Conservation (phyloP, 129 eudicot genomes). For the Tagetes erecta region DNA sequence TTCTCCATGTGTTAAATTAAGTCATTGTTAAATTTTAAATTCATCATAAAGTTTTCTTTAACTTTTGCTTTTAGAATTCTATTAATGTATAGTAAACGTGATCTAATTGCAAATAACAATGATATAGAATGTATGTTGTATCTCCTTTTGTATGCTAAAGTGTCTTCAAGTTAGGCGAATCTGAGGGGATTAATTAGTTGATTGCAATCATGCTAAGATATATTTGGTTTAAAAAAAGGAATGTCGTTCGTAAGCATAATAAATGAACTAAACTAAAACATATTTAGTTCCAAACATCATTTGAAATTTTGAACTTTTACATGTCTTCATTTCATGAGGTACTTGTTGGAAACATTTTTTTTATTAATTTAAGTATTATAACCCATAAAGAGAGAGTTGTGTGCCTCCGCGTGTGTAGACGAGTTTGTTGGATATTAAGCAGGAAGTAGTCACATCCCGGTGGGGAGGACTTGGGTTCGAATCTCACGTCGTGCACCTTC, state of each 20-base stretch:
- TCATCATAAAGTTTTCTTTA: neutral
- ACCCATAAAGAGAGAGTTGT: no score
- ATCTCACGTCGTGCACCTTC: no score
- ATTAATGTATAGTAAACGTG: constrained; percentile 21
- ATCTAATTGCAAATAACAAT: constrained; percentile 1
- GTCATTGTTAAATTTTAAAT: neutral
- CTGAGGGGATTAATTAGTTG: constrained; percentile 13
- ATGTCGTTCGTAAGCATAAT: neutral
- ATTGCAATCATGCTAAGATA: neutral
- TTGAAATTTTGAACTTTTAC: constrained; percentile 1
- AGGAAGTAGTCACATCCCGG: no score
- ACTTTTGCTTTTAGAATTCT: constrained; percentile 8
- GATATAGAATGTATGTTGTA: neutral
- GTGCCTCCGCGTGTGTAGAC: no score
- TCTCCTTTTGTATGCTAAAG: constrained; percentile 21
- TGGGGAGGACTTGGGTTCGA: no score
- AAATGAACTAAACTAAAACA: neutral
- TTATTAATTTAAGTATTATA: neutral
- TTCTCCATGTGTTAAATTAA: constrained; percentile 17
- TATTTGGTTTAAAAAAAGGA: neutral
- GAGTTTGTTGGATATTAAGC: no score
- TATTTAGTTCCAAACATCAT: neutral
- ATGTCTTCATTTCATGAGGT: neutral
- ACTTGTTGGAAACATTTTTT: constrained; percentile 1
- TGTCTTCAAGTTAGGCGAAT: constrained; percentile 28